Conservation (phyloP, 306 rosid species). For the Vachellia pachyceras region DNA sequence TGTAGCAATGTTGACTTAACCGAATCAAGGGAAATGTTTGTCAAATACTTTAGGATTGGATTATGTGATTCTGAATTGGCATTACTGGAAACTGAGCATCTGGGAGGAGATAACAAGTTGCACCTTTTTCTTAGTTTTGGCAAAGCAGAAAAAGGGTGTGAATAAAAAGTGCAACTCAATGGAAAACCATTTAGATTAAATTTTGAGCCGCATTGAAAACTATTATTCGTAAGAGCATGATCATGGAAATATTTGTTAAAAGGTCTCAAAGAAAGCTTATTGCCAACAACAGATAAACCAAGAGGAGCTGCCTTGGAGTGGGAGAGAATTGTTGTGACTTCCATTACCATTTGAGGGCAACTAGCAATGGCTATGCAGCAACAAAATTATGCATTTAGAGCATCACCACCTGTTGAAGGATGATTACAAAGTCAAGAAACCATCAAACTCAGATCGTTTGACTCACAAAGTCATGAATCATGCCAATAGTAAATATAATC, state of each 20-base stretch:
- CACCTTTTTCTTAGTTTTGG: conserved; percentile 40
- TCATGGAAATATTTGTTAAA: conserved; percentile 55
- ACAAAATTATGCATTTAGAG: conserved; percentile 1
- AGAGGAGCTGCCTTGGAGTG: conserved; percentile 54
- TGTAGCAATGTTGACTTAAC: conserved; percentile 54
- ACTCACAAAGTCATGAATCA: conserved; percentile 31
- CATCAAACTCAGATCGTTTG: conserved; percentile 27
- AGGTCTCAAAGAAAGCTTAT: conserved; percentile 60
- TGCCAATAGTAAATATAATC: background rate
- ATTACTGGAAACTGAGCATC: conserved; percentile 56
- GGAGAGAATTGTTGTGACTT: conserved; percentile 54
- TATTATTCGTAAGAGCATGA: conserved; percentile 25
- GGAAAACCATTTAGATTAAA: conserved; percentile 39
- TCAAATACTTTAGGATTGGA: conserved; percentile 56
- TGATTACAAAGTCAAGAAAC: conserved; percentile 8
- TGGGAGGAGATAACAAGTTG: conserved; percentile 43
- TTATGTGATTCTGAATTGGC: conserved; percentile 55
- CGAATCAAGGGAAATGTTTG: conserved; percentile 59
- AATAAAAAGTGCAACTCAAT: conserved; percentile 36
- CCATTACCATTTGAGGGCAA: conserved; percentile 53
- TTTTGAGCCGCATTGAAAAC: conserved; percentile 40
- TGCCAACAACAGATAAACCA: conserved; percentile 42
- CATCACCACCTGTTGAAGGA: background rate
- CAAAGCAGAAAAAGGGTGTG: conserved; percentile 31
- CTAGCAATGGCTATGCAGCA: conserved; percentile 11